Evolutionary conservation across 352 stramenopile genomes (phyloP).

Genomic region (Globisporangium radiosum): DNA sequence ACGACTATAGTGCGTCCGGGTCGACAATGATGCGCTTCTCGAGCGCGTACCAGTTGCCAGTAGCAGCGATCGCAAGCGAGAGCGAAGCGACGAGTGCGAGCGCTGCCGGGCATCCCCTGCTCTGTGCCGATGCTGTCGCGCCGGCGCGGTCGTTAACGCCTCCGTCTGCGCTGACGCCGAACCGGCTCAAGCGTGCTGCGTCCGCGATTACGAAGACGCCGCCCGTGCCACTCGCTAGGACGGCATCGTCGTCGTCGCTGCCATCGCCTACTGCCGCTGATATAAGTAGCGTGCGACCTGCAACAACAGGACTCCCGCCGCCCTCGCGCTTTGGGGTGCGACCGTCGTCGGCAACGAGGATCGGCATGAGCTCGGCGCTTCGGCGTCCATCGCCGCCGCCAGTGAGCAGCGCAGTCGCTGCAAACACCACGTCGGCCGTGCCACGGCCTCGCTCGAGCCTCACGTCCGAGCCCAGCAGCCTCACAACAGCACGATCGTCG

Average conservation of each 20-base stretch:
- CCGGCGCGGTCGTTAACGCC: conserved; percentile 8
- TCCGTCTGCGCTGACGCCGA: conserved; percentile 10
- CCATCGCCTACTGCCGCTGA: not conserved
- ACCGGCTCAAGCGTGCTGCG: conserved; percentile 24
- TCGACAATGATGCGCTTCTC: conserved; percentile 4
- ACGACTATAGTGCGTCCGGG: conserved; percentile 1
- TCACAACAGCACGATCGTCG: not conserved
- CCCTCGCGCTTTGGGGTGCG: conserved; percentile 8
- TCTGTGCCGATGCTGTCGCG: not conserved
- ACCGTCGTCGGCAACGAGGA: conserved; percentile 3
- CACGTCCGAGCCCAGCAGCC: conserved; percentile 5
- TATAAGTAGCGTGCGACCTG: not conserved
- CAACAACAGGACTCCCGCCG: not conserved
- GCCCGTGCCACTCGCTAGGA: conserved; percentile 9
- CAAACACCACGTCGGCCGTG: not conserved
- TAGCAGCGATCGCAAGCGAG: not conserved
- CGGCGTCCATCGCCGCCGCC: conserved; percentile 4
- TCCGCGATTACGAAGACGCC: conserved; percentile 26
- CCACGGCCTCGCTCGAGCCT: conserved; percentile 5
- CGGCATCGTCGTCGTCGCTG: conserved; percentile 1
- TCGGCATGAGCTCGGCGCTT: conserved; percentile 7
- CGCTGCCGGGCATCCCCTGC: not conserved
- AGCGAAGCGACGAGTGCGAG: not conserved
- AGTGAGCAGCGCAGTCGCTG: not conserved
- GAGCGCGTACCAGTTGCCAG: not conserved